Conservation (phyloP, 1,284 basidiomycete species). For the Trametes polyzona region DNA sequence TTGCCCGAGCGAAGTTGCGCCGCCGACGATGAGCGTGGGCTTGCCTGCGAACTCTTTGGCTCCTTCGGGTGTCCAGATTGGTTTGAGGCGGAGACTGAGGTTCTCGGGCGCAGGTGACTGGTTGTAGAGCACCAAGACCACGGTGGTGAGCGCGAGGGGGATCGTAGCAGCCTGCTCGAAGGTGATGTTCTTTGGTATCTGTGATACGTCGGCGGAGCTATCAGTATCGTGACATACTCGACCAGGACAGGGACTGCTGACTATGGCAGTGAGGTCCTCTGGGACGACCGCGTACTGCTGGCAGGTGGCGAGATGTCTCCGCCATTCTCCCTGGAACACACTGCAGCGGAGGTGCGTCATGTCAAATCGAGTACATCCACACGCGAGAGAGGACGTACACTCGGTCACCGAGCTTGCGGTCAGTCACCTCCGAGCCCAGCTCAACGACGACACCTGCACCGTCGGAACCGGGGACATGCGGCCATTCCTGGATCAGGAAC, state of each 20-base stretch:
- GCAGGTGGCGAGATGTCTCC: slow-evolving; percentile 41
- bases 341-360: slow-evolving; percentile 29
- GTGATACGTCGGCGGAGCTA: too few relatives aligned
- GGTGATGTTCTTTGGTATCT: slow-evolving; percentile 19
- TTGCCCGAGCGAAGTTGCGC: slow-evolving; percentile 43
- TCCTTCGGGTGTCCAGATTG: slow-evolving; percentile 2
- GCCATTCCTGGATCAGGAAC: slow-evolving; percentile 1
- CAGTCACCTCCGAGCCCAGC: slow-evolving; percentile 54
- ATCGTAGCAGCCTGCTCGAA: slow-evolving; percentile 32
- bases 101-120: background rate
- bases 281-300: slow-evolving; percentile 53
- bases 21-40: slow-evolving; percentile 42
- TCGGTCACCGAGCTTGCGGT: slow-evolving; percentile 55
- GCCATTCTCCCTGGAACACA: slow-evolving; percentile 40
- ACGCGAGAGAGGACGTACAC: slow-evolving; percentile 14
- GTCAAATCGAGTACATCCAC: background rate
- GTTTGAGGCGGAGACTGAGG: background rate
- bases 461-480: slow-evolving; percentile 53
- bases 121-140: slow-evolving; percentile 4
- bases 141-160: slow-evolving; percentile 13
- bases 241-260: slow-evolving; percentile 2
- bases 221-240: background rate
- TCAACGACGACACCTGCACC: slow-evolving; percentile 60
- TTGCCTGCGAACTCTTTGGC: slow-evolving; percentile 26
- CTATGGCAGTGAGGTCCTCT: slow-evolving; percentile 40